Base-by-base conservation (phyloP, 1,284 basidiomycete species). In the Microbotryomycetes sp. region DNA sequence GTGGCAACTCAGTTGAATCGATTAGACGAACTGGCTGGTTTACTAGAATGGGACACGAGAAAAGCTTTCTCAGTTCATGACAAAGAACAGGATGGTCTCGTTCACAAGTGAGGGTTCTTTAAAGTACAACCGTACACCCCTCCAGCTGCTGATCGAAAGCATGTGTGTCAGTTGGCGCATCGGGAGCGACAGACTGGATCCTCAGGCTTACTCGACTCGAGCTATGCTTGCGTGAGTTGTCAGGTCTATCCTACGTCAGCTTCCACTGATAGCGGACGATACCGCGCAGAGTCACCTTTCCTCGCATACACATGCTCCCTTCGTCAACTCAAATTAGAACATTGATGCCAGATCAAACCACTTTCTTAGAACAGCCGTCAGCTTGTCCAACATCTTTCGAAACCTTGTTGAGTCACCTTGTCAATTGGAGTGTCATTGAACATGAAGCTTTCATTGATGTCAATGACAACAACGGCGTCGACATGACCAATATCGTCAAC, bases 101-200 rank as follows among this genome's bases (percentile, higher is more conserved):
- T 66, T 6, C 67, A 68, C 62, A 68, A 68, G 66, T 68, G 23
- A 22, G 63, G n/a, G n/a, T n/a, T n/a, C n/a, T n/a, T n/a, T 53
- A 9, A 0, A 19, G 14, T 4, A 3, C 28, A n/a, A 7, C 9
- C 36, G 9, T 23, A 47, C 30, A 12, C n/a, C 15, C 5, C 25
- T 6, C 2, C 14, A 28, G n/a, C 6, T 15, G 6, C 12, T n/a
- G 3, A n/a, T 6, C 14, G 9, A 15, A 4, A 15, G 3, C 22
- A 5, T 14, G 30, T 54, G 3, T 46, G 6, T 9, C 28, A 68
- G 64, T 50, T 68, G 67, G 67, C 63, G 62, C 48, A 63, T 68
- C 25, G 30, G 36, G 0, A 30, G 56, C 1, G 53, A 60, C 51
- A 16, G 32, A 2, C 54, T 68, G 36, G 42, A 59, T 23, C 60